These are phyloP conservation scores for Dorcoceras hygrometricum DNA, from an alignment of 257 asterid genomes.

Conservation along the genomic window DNA sequence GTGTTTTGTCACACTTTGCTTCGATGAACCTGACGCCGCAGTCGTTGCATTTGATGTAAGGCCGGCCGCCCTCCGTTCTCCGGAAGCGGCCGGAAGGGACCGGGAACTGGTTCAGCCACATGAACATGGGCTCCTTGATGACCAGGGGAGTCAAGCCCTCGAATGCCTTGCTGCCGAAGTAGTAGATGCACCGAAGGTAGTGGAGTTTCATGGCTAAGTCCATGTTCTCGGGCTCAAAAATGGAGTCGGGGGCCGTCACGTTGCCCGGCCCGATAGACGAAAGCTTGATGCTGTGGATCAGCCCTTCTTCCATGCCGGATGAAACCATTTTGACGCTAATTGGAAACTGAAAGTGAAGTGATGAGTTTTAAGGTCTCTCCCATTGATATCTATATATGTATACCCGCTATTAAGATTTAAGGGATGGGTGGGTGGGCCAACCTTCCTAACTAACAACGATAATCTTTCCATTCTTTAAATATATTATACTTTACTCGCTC, in stretches of 20 bases:
- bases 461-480: no score
- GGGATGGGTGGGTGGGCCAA: no score
- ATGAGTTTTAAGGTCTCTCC: no score
- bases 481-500: no score
- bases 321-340: slow-evolving; percentile 41
- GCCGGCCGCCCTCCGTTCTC: slow-evolving; percentile 56
- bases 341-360: no score
- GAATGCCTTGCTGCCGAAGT: slow-evolving; percentile 49
- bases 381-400: no score
- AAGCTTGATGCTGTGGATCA: slow-evolving; percentile 49
- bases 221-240: slow-evolving; percentile 50
- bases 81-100: slow-evolving; percentile 59
- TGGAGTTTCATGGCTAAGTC: slow-evolving; percentile 91
- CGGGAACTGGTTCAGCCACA: slow-evolving; percentile 43
- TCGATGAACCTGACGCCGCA: slow-evolving; percentile 73
- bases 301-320: slow-evolving; percentile 32
- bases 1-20: slow-evolving; percentile 49
- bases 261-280: slow-evolving; percentile 83
- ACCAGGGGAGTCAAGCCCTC: slow-evolving; percentile 39
- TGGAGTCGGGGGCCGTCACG: slow-evolving; percentile 38
- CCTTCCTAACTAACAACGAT: no score
- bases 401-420: no score
- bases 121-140: slow-evolving; percentile 68
- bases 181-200: slow-evolving; percentile 61
- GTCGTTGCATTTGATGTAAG: slow-evolving; percentile 78